These are phyloP conservation scores for Pythium monospermum DNA, from an alignment of 352 stramenopile species.

Conservation along the genomic window DNA sequence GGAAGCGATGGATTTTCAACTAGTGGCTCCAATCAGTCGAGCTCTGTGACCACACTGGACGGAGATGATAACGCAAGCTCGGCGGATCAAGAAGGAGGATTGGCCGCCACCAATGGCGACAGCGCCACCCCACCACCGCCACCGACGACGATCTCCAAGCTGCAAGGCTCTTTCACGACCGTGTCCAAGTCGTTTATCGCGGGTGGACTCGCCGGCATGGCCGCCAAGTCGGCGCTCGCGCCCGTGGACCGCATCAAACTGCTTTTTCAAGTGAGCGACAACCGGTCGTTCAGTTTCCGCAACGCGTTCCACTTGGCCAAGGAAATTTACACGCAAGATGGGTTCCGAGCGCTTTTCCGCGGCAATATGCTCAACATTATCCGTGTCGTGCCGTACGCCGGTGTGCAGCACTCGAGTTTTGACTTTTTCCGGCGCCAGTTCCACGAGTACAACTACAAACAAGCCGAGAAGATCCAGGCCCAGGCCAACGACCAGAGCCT, in stretches of 20 bases:
- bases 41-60: no score
- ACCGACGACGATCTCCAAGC: no score
- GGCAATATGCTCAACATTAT: conserved; percentile 79
- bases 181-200: conserved; percentile 83
- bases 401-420: conserved; percentile 79
- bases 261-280: conserved; percentile 80
- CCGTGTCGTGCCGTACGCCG: conserved; percentile 71
- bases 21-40: no score
- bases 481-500: not conserved
- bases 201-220: conserved; percentile 63
- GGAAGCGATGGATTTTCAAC: no score
- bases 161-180: conserved; percentile 53
- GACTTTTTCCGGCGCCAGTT: conserved; percentile 81
- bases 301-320: conserved; percentile 54
- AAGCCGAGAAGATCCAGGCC: conserved; percentile 27
- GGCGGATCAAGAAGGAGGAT: no score
- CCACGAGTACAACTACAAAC: conserved; percentile 67
- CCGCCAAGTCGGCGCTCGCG: conserved; percentile 68
- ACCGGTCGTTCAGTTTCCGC: conserved; percentile 64
- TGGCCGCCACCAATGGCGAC: no score
- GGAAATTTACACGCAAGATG: conserved; percentile 69
- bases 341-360: conserved; percentile 62
- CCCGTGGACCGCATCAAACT: conserved; percentile 84
- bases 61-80: no score
- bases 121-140: no score